A percentile compares a stretch with the other conserved stretches of the same genome.
phyloP scores from a whole-genome alignment of 2,329 filamentous ascomycete species.

The Venturia effusa region DNA sequence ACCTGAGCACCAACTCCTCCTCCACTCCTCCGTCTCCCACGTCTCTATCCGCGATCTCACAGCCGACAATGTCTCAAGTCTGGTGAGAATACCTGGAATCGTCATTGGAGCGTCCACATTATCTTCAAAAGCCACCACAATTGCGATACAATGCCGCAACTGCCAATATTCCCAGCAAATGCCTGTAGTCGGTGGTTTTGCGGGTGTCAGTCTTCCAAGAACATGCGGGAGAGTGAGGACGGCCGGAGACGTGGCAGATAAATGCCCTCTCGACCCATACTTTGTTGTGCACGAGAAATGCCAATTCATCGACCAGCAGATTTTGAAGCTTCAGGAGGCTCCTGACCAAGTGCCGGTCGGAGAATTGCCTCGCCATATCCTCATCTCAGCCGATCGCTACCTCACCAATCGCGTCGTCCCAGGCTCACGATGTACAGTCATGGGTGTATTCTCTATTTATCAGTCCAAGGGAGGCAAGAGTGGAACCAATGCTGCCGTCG shows the following conservation, averaged over 20 bases:
- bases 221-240: conserved; percentile 56
- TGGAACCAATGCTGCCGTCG: conserved; percentile 67
- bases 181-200: conserved; percentile 72
- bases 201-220: conserved; percentile 74
- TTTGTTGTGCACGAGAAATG: conserved; percentile 92
- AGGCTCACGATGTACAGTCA: conserved; percentile 86
- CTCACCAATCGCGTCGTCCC: conserved; percentile 92
- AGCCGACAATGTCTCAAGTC: conserved; percentile 80
- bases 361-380: conserved; percentile 86
- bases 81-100: conserved; percentile 95
- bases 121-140: conserved; percentile 83
- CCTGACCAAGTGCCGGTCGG: conserved; percentile 96
- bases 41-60: conserved; percentile 91
- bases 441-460: conserved; percentile 97
- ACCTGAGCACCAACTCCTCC: conserved; percentile 85
- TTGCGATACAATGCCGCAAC: conserved; percentile 80
- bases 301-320: conserved; percentile 92
- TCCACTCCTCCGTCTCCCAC: conserved; percentile 84
- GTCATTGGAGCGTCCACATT: conserved; percentile 95
- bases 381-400: conserved; percentile 93
- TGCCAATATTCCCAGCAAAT: conserved; percentile 65
- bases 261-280: conserved; percentile 89
- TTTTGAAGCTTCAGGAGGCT: conserved; percentile 94
- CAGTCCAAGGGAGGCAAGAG: conserved; percentile 82
- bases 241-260: conserved; percentile 56